These are phyloP conservation scores for Plectosphaerella cucumerina DNA, from an alignment of 2,329 filamentous ascomycete species.

Conservation along the genomic window DNA sequence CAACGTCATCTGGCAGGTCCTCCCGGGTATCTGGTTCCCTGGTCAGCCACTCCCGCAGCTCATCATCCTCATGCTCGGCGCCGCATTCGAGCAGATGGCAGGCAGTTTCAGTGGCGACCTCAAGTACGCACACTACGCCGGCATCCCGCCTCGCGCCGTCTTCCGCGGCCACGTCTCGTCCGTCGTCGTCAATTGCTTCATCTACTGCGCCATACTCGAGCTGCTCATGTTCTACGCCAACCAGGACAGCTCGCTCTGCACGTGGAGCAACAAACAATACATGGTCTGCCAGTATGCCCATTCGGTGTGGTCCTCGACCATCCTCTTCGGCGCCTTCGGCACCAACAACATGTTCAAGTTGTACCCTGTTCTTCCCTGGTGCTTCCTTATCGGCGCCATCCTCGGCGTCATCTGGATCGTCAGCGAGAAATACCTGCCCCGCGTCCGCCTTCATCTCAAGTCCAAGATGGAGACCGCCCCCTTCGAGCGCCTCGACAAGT, in stretches of 20 bases:
- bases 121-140: constrained; percentile 29
- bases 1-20: constrained; percentile 47
- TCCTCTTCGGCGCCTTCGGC: constrained; percentile 24
- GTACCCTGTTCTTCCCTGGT: constrained; percentile 39
- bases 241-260: constrained; percentile 27
- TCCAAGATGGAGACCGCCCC: constrained; percentile 20
- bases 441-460: constrained; percentile 25
- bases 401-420: constrained; percentile 31
- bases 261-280: constrained; percentile 19
- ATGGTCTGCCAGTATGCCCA: constrained; percentile 25
- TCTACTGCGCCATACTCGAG: constrained; percentile 35
- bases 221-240: constrained; percentile 26
- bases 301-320: constrained; percentile 25
- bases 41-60: constrained; percentile 18
- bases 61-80: constrained; percentile 20
- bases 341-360: constrained; percentile 32
- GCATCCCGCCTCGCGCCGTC: constrained; percentile 26
- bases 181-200: constrained; percentile 32
- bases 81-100: constrained; percentile 22
- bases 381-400: constrained; percentile 34
- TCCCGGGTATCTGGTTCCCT: constrained; percentile 24
- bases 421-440: constrained; percentile 27
- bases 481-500: constrained; percentile 29
- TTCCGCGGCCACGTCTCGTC: constrained; percentile 37
- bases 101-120: constrained; percentile 27